Base-by-base conservation (phyloP, 371 early-diverging fungal species). In the Circinella minor region DNA sequence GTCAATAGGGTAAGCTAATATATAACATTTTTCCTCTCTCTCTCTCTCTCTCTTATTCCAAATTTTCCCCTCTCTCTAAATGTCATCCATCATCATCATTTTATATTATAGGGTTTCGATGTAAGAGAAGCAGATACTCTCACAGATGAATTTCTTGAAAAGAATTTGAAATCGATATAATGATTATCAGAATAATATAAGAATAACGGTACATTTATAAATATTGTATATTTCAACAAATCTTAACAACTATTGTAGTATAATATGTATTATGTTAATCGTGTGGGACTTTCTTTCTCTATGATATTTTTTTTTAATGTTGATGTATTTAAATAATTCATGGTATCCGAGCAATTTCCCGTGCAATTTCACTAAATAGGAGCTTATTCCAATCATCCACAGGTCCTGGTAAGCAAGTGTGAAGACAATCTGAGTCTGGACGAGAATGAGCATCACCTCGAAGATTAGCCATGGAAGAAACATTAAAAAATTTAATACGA, bases 121-220 rank as follows among this genome's bases (percentile, higher is more conserved):
- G 75, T 91, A 60, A 72, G 82, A 36, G 88, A 90, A n/a, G 70
- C 87, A 18, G 88, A 87, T 38, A 46, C 68, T 1, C 72, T 91
- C 36, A 86, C 80, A 1, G 83, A 85, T 17, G 79, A 85, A 38
- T 91, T 86, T 79, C 67, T 91, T 18, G 65, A 73, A 7, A 71
- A 75, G 55, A 64, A 64, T 37, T 63, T 57, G 62, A 51, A 47
- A 27, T 62, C n/a, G 43, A 3, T 62, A 62, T 62, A n/a, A 51
- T 37, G 2, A 36, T 54, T 6, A 43, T 11, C 43, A 43, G 43
- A 43, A 43, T 9, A 6, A 43, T 39, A 39, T 43, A 9, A 9
- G 43, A 43, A 11, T 43, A 43, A 6, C 3, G 9, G 11, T 43
- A 9, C 43, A 43, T 43, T 11, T 11, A 43, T 43, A 43, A 43